phyloP scores from a whole-genome alignment of 2,329 filamentous ascomycete genomes.

The Colletotrichum zoysiae region DNA sequence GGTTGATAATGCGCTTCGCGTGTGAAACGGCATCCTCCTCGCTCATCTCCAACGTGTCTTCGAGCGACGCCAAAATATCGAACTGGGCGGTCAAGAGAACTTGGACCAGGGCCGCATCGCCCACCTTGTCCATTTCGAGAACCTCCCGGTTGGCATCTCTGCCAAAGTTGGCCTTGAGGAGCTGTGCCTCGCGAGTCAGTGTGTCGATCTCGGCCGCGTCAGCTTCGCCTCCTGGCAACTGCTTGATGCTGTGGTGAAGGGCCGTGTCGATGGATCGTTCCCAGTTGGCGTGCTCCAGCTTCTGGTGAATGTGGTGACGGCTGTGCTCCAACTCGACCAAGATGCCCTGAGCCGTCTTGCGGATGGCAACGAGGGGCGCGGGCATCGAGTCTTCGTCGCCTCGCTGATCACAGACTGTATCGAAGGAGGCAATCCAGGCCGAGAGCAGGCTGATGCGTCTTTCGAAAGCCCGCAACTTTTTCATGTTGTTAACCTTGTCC shows the following conservation, averaged over 20 bases:
- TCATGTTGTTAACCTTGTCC: slow-evolving; percentile 84
- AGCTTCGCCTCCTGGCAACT: slow-evolving; percentile 78
- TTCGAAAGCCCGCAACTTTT: slow-evolving; percentile 85
- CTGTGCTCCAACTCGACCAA: slow-evolving; percentile 90
- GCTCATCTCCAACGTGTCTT: slow-evolving; percentile 83
- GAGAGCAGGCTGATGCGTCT: slow-evolving; percentile 88
- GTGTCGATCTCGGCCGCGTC: slow-evolving; percentile 78
- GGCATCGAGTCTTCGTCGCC: slow-evolving; percentile 78
- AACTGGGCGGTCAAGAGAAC: slow-evolving; percentile 91
- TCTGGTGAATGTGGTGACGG: slow-evolving; percentile 90
- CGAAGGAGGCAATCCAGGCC: slow-evolving; percentile 93
- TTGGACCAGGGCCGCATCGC: slow-evolving; percentile 83
- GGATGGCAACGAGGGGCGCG: slow-evolving; percentile 77
- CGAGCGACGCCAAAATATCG: slow-evolving; percentile 86
- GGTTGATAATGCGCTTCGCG: slow-evolving; percentile 81
- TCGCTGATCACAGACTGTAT: slow-evolving; percentile 79
- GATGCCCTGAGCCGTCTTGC: slow-evolving; percentile 90
- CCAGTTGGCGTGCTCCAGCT: slow-evolving; percentile 85
- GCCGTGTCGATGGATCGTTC: slow-evolving; percentile 89
- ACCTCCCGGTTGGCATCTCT: slow-evolving; percentile 83
- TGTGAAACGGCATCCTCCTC: slow-evolving; percentile 86
- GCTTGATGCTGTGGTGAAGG: slow-evolving; percentile 84
- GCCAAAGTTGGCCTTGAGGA: slow-evolving; percentile 85
- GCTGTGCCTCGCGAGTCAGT: slow-evolving; percentile 84
- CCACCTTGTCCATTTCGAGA: slow-evolving; percentile 84